Evolutionary conservation across 1,284 basidiomycete species (phyloP), one percentile per base, ranked within the genome.

Genomic region (Xerocomus nothofagi): DNA sequence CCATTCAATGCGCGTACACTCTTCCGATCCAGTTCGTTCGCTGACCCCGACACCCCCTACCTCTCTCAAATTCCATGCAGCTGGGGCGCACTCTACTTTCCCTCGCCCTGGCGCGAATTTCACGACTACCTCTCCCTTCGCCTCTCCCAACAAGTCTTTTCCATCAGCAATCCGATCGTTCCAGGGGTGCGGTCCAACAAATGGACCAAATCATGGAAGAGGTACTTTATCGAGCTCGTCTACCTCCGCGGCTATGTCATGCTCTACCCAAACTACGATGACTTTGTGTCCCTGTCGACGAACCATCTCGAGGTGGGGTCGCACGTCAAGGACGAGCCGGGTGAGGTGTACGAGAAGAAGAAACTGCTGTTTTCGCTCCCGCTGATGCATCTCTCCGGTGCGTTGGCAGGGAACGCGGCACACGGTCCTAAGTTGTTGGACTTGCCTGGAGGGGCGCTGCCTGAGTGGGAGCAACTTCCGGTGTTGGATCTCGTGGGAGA

Each of bases 21-120:
- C 7, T 86, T 93, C 63, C 61, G 66, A 7, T 56, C 68, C 0
- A 59, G 72, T 10, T 72, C 71, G 4, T 41, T 81, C 14, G 43
- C 66, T 0, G 57, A 78, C 41, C 68, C 76, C 0, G 69, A 75
- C 5, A 84, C 81, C 0, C 90, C 91, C 0, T 93, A 91, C 65
- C 78, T 91, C 30, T 91, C 88, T 0, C 86, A 88, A 53, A 81
- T 91, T 12, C 91, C 90, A 1, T 93, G 91, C 67, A 90, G 86
- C 66, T 93, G 90, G 91, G 91, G 90, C n/a, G 91, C 88, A 2
- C 74, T 90, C 37, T 93, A 92, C 71, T 93, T 93, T 63, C 90
- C 91, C 3, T 80, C 88, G 56, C 84, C 86, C 57, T 93, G 90
- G 90, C 77, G 80, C 54, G 86, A 89, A 64, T 93, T 93, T 63